Base-by-base conservation (phyloP, 1,284 basidiomycete species). In the Ustilago lituana region DNA sequence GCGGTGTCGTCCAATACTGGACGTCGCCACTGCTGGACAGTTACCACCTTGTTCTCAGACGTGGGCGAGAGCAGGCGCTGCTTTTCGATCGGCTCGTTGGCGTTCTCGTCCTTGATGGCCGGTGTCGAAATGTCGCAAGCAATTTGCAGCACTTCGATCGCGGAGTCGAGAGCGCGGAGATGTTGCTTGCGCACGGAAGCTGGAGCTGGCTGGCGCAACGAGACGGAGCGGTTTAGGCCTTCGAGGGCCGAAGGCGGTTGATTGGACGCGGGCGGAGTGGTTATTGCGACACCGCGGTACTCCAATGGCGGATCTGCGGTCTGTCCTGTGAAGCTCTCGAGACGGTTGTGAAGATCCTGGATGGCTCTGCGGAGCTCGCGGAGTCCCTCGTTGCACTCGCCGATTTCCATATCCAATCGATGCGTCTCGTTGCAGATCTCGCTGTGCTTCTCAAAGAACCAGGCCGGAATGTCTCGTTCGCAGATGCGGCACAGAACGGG, bases 401-500 rank as follows among this genome's bases (percentile, higher is more conserved):
- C 85, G 65, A 98, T 94, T 83, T 97, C 94, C 36, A 95, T 93
- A 83, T 98, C 96, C 66, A 98, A 86, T 39, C 93, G 89, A 83
- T 99, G 96, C 1, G 93, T 90, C 84, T 98, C 96, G 76, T 90
- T 93, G 82, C 96, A 99, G 10, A 95, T 98, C 84, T 98, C 96
- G 86, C 94, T 98, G 85, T 99, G 96, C 85, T 98, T 98, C 84
- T 98, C 96, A 81, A 99, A 99, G 85, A 95, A 99, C 94, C 96
- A 98, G 58, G 95, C 91, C 2, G 96, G 94, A 52, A 98, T 91
- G 76, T 92, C 90, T 77, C 91, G 89, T 84, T 99, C 96, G 85
- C 96, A 99, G 71, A 99, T 99, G 43, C 96, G 92, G 84, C 96
- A 98, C 17, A 99, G 86, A 35, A 98, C 90, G n/a, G 89, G 89